Evolutionary conservation across 495 filamentous ascomycete species (phyloP).

Genomic region (Penicillium taxi): DNA sequence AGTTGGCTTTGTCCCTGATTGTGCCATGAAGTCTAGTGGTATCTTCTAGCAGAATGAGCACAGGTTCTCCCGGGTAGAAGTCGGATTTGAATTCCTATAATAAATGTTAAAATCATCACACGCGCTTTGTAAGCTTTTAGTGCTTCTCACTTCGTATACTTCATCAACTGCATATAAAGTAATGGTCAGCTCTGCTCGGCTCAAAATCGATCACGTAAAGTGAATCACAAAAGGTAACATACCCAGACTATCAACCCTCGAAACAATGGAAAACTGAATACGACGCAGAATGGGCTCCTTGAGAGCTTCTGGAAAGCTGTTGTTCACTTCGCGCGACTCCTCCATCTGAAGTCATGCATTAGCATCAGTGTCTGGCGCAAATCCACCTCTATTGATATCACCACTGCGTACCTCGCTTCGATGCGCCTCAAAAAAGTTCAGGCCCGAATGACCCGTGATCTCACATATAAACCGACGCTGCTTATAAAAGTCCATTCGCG

Average conservation of each 20-base stretch:
- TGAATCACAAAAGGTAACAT: too few relatives aligned
- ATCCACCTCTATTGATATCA: not conserved
- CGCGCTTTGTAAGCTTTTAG: not conserved
- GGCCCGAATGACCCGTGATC: constrained; percentile 84
- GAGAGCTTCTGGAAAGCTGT: constrained; percentile 81
- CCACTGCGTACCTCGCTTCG: constrained; percentile 82
- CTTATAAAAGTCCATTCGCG: constrained; percentile 86
- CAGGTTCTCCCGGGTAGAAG: constrained; percentile 86
- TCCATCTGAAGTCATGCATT: constrained; percentile 51
- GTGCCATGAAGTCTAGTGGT: constrained; percentile 67
- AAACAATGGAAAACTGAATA: constrained; percentile 85
- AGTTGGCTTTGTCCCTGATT: constrained; percentile 80
- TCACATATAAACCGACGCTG: constrained; percentile 91
- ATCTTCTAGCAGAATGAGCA: constrained; percentile 62
- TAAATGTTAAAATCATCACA: constrained; percentile 27
- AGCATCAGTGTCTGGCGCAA: constrained; percentile 1
- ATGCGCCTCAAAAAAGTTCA: constrained; percentile 90
- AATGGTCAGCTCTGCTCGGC: constrained; percentile 22
- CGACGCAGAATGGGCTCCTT: constrained; percentile 83
- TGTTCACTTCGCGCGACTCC: constrained; percentile 81
- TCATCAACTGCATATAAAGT: constrained; percentile 48
- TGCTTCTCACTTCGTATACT: constrained; percentile 51
- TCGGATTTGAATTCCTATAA: constrained; percentile 80
- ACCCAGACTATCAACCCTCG: constrained; percentile 86
- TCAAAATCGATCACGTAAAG: not conserved